phyloP scores from a whole-genome alignment of 169 alveolate genomes.

The Eimeria zaria region DNA sequence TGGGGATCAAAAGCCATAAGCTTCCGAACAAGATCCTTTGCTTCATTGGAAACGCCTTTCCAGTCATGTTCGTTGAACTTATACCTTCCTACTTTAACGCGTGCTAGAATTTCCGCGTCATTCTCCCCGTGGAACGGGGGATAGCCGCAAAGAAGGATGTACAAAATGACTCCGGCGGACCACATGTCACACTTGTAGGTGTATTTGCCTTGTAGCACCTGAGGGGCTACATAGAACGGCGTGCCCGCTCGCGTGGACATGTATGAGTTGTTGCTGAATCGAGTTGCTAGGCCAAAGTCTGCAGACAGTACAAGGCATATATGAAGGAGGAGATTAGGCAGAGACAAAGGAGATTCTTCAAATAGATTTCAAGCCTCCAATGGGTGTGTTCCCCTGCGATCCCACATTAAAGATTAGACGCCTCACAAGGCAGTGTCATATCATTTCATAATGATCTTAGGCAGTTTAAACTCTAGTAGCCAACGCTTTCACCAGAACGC shows the following conservation, averaged over 20 bases:
- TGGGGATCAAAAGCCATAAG: slow-evolving; percentile 89
- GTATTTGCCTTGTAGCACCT: slow-evolving; percentile 96
- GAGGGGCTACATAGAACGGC: slow-evolving; percentile 99
- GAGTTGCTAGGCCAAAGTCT: slow-evolving; percentile 94
- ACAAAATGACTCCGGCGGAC: slow-evolving; percentile 97
- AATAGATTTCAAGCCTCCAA: neutral
- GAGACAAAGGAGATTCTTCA: neutral
- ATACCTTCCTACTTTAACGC: slow-evolving; percentile 86
- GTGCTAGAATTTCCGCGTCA: slow-evolving; percentile 91
- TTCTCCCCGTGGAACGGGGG: slow-evolving; percentile 94
- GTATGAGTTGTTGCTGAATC: slow-evolving; percentile 87
- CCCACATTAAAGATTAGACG: neutral
- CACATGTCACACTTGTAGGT: slow-evolving; percentile 97
- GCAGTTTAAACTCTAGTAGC: neutral
- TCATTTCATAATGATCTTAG: neutral
- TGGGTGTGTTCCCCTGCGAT: neutral
- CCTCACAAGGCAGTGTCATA: neutral
- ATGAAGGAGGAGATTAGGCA: neutral
- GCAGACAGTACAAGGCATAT: slow-evolving; percentile 14
- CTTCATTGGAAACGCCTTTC: slow-evolving; percentile 95
- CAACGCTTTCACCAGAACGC: neutral
- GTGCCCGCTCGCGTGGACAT: slow-evolving; percentile 86
- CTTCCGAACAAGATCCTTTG: slow-evolving; percentile 94
- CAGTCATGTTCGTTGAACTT: slow-evolving; percentile 92
- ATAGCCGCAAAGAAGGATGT: slow-evolving; percentile 93